Base-by-base conservation (phyloP, 2,329 filamentous ascomycete genomes). In the Fusarium haematococcum region DNA sequence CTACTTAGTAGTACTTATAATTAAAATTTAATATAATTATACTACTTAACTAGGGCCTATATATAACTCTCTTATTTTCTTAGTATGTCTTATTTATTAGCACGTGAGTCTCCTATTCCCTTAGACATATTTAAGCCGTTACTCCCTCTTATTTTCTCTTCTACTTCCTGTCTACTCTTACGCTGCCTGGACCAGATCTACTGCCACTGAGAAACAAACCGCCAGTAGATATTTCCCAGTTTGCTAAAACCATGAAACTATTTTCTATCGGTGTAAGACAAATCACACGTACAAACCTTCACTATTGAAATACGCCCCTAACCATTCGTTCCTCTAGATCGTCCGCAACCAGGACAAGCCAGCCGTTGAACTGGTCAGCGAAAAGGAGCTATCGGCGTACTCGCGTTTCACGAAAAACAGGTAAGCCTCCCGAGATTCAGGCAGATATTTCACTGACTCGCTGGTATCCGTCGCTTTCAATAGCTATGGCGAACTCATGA, bases 401-500 rank as follows among this genome's bases (percentile, higher is more conserved):
- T 43, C 39, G 6, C n/a, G n/a, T 43, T 43, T 43, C 39, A 43
- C n/a, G 11, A 43, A 43, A 43, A 43, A 23, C 10, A 43, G 39
- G 39, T 7, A 20, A 7, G 0, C n/a, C 39, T 43, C n/a, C 6
- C n/a, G 1, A 14, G 6, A 14, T 43, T 43, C 39, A 43, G n/a
- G 11, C 6, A 20, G n/a, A 43, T 23, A n/a, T 23, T 43, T 43
- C 6, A 43, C 41, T 43, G n/a, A 43, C n/a, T 23, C 41, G n/a
- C 11, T 23, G n/a, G n/a, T 20, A 20, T 41, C n/a, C n/a, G n/a
- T 41, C 14, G 7, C 35, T 14, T 16, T 16, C 39, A 20, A 20
- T 13, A 84, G 83, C 75, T 84, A 88, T 86, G 86, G 84, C 80
- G 86, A 89, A 76, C 90, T 97, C 88, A 94, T 97, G 91, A 93